phyloP scores from a whole-genome alignment of 352 stramenopile species.

The Aphanomyces stellatus region DNA sequence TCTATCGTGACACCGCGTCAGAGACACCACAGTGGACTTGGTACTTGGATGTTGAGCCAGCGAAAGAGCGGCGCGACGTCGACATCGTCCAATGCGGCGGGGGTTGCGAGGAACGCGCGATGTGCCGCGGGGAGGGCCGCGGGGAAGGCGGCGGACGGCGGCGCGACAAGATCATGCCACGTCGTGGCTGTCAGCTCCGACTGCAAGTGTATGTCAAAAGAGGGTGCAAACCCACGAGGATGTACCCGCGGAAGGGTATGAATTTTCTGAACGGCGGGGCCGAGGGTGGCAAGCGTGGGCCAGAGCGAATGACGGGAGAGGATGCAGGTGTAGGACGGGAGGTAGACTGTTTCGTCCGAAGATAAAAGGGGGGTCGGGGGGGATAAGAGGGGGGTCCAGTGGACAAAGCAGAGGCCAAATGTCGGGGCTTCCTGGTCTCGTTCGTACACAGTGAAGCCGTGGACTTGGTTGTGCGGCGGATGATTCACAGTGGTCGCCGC shows the following conservation, averaged over 20 bases:
- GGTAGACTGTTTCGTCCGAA: not conserved
- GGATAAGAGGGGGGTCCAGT: not conserved
- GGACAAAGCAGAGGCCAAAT: conserved; percentile 8
- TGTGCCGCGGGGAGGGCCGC: too few relatives aligned
- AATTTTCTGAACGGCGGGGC: not conserved
- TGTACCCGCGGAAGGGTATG: not conserved
- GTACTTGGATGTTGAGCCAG: conserved; percentile 10
- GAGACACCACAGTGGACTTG: too few relatives aligned
- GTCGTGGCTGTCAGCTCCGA: too few relatives aligned
- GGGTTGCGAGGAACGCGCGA: not conserved
- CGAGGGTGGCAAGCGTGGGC: not conserved
- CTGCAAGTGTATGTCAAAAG: too few relatives aligned
- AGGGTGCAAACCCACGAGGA: too few relatives aligned
- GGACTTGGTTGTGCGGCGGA: too few relatives aligned
- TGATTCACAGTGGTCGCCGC: not conserved
- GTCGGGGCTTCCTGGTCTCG: too few relatives aligned
- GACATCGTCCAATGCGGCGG: not conserved
- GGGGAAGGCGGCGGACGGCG: too few relatives aligned
- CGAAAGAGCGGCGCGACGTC: not conserved
- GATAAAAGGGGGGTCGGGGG: too few relatives aligned
- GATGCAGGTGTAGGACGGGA: not conserved
- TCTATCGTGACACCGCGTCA: not conserved
- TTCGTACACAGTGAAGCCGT: not conserved
- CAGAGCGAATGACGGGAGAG: conserved; percentile 3
- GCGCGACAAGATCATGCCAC: too few relatives aligned